Base-by-base conservation (phyloP, 129 eudicot genomes). In the Calendula officinalis region DNA sequence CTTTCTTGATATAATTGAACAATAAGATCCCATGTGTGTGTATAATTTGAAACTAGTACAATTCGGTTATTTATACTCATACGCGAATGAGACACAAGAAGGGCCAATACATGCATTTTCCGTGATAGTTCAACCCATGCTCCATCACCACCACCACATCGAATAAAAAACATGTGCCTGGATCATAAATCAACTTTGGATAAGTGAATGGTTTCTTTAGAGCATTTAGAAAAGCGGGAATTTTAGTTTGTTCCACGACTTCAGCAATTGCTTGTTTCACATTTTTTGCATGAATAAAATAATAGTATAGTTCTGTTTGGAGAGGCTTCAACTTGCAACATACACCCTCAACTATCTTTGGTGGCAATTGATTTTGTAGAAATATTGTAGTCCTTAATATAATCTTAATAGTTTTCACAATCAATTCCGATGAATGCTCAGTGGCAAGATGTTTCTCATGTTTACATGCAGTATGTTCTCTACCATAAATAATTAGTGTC, bases 61-160 rank as follows among this genome's bases (percentile, higher is more conserved):
- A 94, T 94, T 72, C 95, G 84, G 68, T 94, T 97, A 83, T 86
- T 97, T 39, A 95, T 94, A 79, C 52, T 86, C 74, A 78, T 82
- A 53, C 90, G 99, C 53, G 89, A 80, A 41, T 88, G 92, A 69
- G 81, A 86, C 51, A 94, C 76, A 62, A 94, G 80, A 60, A 95
- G 84, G 33, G 99, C 97, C 70, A 94, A 72, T 17, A 94, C 91
- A 62, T 84, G 89, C 99, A 94, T 94, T 79, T 94, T 94, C 64
- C 99, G 97, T 6, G 99, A 94, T 55, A 94, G 75, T 70, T 94
- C 97, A 59, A 94, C 97, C 99, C 99, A 94, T 35, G 68, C 39
- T 32, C 99, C 99, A 81, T 86, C 90, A 62, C 99, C 97, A 43
- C 95, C 99, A 39, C 99, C 99, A 81, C 95, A 94, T 73, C 99